Evolutionary conservation across 352 stramenopile species (phyloP).

Genomic region (Globisporangium spinosum): DNA sequence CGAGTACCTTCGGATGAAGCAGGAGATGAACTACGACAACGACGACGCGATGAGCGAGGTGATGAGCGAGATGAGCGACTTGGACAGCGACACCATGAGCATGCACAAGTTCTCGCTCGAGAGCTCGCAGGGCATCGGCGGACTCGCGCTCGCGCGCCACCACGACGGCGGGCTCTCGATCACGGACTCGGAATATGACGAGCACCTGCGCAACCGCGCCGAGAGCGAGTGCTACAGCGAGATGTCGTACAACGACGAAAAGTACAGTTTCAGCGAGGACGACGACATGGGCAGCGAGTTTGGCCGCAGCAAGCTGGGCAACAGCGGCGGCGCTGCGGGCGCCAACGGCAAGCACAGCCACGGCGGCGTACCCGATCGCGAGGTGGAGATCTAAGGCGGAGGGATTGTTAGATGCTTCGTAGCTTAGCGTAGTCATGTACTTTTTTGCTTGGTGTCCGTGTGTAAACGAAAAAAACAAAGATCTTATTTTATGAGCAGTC

Average conservation of each 20-base stretch:
- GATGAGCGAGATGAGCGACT: conserved; percentile 62
- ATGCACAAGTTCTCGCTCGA: conserved; percentile 52
- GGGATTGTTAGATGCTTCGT: background rate
- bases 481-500: conserved; percentile 10
- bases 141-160: conserved; percentile 17
- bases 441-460: conserved; percentile 3
- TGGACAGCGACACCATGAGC: conserved; percentile 50
- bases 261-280: conserved; percentile 65
- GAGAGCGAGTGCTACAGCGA: conserved; percentile 74
- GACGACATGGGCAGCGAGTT: conserved; percentile 31
- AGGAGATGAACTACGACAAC: conserved; percentile 67
- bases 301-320: conserved; percentile 16
- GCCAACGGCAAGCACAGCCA: conserved; percentile 8
- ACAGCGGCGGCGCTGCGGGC: conserved; percentile 8
- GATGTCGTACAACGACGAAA: conserved; percentile 84
- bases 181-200: conserved; percentile 67
- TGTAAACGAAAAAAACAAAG: conserved; percentile 1
- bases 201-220: conserved; percentile 40
- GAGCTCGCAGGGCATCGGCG: conserved; percentile 29
- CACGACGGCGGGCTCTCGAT: conserved; percentile 47
- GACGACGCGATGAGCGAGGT: conserved; percentile 41
- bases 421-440: conserved; percentile 5
- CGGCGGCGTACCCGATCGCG: conserved; percentile 26
- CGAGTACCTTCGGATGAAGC: conserved; percentile 76
- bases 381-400: conserved; percentile 67